Evolutionary conservation across 164 flowering plant genomes (phyloP).

Genomic region (Vitis rupestris): DNA sequence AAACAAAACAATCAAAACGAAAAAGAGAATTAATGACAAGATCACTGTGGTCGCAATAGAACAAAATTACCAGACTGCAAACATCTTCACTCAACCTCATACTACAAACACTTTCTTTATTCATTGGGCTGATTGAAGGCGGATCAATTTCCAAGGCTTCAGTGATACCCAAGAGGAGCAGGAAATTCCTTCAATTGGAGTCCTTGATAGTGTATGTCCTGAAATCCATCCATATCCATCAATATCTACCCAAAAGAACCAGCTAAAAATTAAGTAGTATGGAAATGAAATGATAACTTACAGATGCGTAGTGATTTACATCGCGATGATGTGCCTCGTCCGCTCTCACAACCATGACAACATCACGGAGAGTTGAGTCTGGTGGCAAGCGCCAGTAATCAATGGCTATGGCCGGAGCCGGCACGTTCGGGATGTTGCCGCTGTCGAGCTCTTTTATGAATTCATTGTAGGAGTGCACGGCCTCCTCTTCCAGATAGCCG

Average conservation of each 20-base stretch:
- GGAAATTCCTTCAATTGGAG: conserved; percentile 50
- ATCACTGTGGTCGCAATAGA: too few relatives aligned
- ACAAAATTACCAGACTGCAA: too few relatives aligned
- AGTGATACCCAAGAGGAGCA: conserved; percentile 69
- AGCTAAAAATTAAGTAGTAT: neutral
- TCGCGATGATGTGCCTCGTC: conserved; percentile 81
- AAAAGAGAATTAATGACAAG: too few relatives aligned
- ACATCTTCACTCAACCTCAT: too few relatives aligned
- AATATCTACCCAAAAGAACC: neutral
- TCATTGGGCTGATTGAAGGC: too few relatives aligned
- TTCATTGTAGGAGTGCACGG: conserved; percentile 45
- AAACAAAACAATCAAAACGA: too few relatives aligned
- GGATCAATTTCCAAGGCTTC: neutral
- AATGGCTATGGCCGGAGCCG: conserved; percentile 69
- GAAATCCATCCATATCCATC: conserved; percentile 15
- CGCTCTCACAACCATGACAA: conserved; percentile 61
- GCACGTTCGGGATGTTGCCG: conserved; percentile 38
- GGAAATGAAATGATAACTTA: conserved; percentile 13
- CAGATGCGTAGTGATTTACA: conserved; percentile 76
- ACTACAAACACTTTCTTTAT: too few relatives aligned
- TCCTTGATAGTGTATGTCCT: conserved; percentile 65
- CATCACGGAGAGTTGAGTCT: conserved; percentile 58
- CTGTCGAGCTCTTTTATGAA: conserved; percentile 38
- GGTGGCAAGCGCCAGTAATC: conserved; percentile 70
- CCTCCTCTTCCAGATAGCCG: conserved; percentile 54